Base-by-base conservation (phyloP, 129 eudicot species). In the Lactuca saligna region DNA sequence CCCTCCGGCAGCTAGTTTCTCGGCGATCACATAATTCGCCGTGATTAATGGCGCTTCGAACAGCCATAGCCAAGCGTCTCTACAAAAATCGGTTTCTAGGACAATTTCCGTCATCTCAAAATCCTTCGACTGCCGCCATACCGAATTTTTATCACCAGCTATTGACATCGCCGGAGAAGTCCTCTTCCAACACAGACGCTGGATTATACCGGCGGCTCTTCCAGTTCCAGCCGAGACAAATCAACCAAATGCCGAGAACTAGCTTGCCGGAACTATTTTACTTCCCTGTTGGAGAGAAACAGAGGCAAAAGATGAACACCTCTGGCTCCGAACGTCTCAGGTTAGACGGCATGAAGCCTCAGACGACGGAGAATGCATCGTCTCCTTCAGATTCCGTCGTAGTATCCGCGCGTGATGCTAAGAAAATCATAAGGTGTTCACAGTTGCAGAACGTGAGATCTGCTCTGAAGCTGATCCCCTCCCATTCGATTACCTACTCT, bases 361-460 rank as follows among this genome's bases (percentile, higher is more conserved):
- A 88, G 76, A 13, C 49, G 10, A 14, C 66, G 34, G 66, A 50
- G n/a, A 2, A 69, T 62, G 41, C 78, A 53, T 38, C 63, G 56
- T 70, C 14, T 71, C 54, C 54, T 8, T 72, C 12, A 6, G 17
- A 57, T 20, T 53, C 25, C 10, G 66, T 54, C 48, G 75, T 75
- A 25, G 37, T 86, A 32, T 78, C 88, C 3, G 89, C 71, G 55
- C 6, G 39, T 32, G 91, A 90, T 58, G 87, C 79, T 13, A 82
- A 63, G 81, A 84, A 71, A 61, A 76, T 90, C 10, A 16, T 79
- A 62, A 76, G 79, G 75, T 44, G 63, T 7, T 65, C 80, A 46
- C 90, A 81, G 75, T 42, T 91, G 83, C 88, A 83, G 77, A 88
- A 73, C 70, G 71, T 88, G 54, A 80, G 77, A 65, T 15, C 71